Conservation (phyloP, 176 grass and related monocot genomes). For the Cenchrus americanus region DNA sequence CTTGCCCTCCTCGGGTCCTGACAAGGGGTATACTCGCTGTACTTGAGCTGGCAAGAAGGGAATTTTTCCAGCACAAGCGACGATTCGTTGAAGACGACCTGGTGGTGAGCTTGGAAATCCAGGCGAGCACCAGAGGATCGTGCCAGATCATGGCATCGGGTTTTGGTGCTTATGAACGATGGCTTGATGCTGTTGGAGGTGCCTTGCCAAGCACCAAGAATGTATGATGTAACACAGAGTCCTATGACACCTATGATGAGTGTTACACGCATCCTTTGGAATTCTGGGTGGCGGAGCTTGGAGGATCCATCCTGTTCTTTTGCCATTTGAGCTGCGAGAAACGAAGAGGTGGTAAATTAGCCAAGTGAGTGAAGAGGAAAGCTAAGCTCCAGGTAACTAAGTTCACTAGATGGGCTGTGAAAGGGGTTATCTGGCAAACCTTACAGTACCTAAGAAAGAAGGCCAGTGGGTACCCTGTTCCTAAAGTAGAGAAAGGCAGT, state of each 20-base stretch:
- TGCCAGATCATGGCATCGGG: conserved; percentile 19
- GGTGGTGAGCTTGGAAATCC: conserved; percentile 82
- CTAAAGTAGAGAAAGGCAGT: conserved; percentile 10
- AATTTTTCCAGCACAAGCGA: conserved; percentile 36
- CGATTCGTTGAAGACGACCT: conserved; percentile 61
- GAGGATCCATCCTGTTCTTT: conserved; percentile 59
- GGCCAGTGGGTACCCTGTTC: neutral
- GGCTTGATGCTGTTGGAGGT: conserved; percentile 41
- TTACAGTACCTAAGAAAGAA: neutral
- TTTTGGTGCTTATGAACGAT: conserved; percentile 38
- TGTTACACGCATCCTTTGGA: conserved; percentile 57
- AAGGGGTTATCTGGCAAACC: neutral
- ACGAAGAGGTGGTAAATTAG: neutral
- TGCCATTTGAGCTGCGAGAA: conserved; percentile 49
- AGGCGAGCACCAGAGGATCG: conserved; percentile 27
- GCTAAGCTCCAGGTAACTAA: neutral
- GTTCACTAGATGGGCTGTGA: neutral
- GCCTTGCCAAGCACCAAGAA: conserved; percentile 78
- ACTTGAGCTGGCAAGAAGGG: conserved; percentile 66
- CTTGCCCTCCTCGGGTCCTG: conserved; percentile 83
- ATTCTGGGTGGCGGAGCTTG: conserved; percentile 46
- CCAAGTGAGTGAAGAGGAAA: conserved; percentile 3
- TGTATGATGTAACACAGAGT: conserved; percentile 67
- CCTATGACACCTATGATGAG: conserved; percentile 45
- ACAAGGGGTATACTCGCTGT: conserved; percentile 85